Percentiles rank a stretch among this genome's conserved stretches.
These are phyloP conservation scores for Butyriboletus loyo DNA, from an alignment of 768 basidiomycete genomes.

Conservation along the genomic window DNA sequence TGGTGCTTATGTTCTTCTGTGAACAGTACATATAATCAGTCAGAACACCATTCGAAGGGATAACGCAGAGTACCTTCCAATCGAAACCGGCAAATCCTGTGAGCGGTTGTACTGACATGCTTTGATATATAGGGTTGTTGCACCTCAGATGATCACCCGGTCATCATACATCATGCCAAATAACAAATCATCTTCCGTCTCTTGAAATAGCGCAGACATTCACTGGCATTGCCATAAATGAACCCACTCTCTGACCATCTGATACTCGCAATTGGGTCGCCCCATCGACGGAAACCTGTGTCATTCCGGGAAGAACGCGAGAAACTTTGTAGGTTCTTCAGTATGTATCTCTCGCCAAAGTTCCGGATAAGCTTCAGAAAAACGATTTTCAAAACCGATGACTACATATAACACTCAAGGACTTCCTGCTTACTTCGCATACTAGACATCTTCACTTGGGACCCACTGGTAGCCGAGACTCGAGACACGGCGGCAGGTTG, in stretches of 20 bases:
- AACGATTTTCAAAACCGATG: neutral
- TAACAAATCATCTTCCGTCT: neutral
- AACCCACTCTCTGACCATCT: conserved; percentile 2
- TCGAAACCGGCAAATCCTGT: neutral
- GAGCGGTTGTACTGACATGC: neutral
- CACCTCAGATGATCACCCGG: neutral
- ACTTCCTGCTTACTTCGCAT: neutral
- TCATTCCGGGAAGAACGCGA: neutral
- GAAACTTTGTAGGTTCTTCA: neutral
- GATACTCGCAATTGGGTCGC: neutral
- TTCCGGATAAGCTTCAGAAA: neutral
- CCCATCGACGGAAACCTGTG: neutral
- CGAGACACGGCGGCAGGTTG: neutral
- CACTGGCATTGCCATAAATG: neutral
- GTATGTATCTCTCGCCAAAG: neutral
- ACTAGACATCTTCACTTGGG: neutral
- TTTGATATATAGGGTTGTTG: neutral
- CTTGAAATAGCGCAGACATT: neutral
- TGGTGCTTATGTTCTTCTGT: neutral
- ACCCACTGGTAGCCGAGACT: neutral
- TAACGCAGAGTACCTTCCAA: neutral
- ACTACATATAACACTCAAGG: no score
- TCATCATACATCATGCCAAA: neutral
- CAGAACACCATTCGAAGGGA: no score
- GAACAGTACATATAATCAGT: neutral